These are phyloP conservation scores for Tylopilus intermedius DNA, from an alignment of 768 basidiomycete genomes.

Conservation along the genomic window DNA sequence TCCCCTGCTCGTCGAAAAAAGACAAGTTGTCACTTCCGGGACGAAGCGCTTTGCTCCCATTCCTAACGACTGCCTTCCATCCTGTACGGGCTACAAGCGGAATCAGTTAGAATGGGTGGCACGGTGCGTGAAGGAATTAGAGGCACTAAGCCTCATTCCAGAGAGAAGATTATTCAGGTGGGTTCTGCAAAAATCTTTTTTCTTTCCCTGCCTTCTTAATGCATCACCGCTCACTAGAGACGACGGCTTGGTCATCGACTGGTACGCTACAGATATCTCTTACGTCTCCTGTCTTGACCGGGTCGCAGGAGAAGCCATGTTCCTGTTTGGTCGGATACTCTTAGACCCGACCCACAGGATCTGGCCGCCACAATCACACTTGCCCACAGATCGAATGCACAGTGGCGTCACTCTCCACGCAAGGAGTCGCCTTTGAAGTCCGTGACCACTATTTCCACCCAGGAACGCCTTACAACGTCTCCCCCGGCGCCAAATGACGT, in stretches of 20 bases:
- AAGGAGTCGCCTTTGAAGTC: background rate
- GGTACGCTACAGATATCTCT: conserved; percentile 13
- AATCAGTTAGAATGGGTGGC: conserved; percentile 23
- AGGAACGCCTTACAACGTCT: background rate
- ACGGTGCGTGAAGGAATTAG: conserved; percentile 17
- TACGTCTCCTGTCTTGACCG: background rate
- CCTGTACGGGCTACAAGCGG: conserved; percentile 14
- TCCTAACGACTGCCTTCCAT: conserved; percentile 22
- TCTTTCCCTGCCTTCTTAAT: background rate
- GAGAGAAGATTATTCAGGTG: conserved; percentile 28
- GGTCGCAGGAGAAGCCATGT: conserved; percentile 25
- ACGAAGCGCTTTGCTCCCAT: conserved; percentile 27
- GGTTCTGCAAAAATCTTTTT: conserved; percentile 3
- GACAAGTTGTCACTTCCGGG: conserved; percentile 21
- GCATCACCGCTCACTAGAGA: conserved; percentile 13
- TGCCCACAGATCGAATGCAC: conserved; percentile 25
- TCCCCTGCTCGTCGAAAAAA: conserved; percentile 11
- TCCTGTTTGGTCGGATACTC: conserved; percentile 31
- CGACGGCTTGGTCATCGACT: conserved; percentile 30
- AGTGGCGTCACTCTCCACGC: conserved; percentile 2
- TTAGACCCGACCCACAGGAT: conserved; percentile 22
- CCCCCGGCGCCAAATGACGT: background rate
- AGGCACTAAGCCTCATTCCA: conserved; percentile 17
- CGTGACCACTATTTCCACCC: background rate
- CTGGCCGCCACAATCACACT: conserved; percentile 27